Conservation (phyloP, 371 early-diverging fungal genomes). For the Saksenaea vasiformis region DNA sequence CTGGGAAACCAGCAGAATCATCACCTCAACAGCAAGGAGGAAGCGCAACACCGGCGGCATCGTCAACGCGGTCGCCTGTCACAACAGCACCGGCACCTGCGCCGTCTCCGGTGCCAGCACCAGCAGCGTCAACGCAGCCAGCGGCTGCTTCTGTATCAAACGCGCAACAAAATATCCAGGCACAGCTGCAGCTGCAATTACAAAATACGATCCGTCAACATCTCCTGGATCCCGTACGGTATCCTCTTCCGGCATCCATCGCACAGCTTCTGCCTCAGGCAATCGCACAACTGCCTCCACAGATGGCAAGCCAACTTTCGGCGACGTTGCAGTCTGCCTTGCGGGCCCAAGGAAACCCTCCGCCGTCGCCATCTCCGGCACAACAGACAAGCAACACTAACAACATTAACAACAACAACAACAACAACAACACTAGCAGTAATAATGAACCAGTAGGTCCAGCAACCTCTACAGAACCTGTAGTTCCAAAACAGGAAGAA, state of each 20-base stretch:
- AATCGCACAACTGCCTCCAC: slow-evolving; percentile 48
- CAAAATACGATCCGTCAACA: slow-evolving; percentile 51
- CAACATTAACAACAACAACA: not conserved
- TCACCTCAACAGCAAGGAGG: not conserved
- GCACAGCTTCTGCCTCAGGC: slow-evolving; percentile 48
- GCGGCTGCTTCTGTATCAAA: not conserved
- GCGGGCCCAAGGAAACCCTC: slow-evolving; percentile 20
- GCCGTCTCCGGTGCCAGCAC: not conserved
- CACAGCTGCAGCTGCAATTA: slow-evolving; percentile 36
- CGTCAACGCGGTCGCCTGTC: not conserved
- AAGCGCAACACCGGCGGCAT: not conserved
- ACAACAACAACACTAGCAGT: not conserved
- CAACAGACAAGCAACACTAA: not conserved
- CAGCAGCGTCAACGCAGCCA: slow-evolving; percentile 4
- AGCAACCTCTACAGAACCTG: not conserved
- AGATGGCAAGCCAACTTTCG: slow-evolving; percentile 43
- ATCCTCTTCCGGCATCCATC: slow-evolving; percentile 48
- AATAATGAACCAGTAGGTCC: not conserved
- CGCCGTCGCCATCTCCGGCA: not conserved
- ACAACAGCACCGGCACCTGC: slow-evolving; percentile 7
- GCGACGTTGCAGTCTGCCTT: slow-evolving; percentile 37
- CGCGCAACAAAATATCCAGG: slow-evolving; percentile 17
- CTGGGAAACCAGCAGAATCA: not conserved
- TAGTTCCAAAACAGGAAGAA: not conserved
- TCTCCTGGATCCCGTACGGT: slow-evolving; percentile 40